Conservation (phyloP, 1,139 yeast genomes). For the Protomyces arabidopsidicola region DNA sequence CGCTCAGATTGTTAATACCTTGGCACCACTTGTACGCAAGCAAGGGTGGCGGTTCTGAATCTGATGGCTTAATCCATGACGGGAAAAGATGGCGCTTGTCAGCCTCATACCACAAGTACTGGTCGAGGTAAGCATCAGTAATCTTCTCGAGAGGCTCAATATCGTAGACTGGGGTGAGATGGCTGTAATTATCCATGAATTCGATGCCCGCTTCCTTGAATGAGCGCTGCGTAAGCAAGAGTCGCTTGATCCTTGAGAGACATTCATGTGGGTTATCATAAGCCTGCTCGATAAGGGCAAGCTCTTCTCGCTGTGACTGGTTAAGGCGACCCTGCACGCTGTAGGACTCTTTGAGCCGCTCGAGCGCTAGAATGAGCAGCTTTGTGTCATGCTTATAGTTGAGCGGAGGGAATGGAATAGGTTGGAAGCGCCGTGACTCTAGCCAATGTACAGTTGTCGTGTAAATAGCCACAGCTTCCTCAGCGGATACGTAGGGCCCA, state of each 20-base stretch:
- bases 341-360: conserved; percentile 76
- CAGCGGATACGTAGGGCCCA: conserved; percentile 83
- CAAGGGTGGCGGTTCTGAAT: conserved; percentile 87
- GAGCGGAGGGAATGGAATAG: conserved; percentile 90
- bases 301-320: conserved; percentile 82
- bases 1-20: conserved; percentile 74
- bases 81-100: conserved; percentile 86
- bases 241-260: conserved; percentile 74
- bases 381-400: conserved; percentile 93
- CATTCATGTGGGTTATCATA: conserved; percentile 96
- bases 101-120: conserved; percentile 93
- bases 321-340: conserved; percentile 80
- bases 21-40: conserved; percentile 93
- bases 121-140: conserved; percentile 94
- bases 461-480: conserved; percentile 82
- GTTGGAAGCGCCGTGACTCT: conserved; percentile 75
- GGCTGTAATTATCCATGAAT: conserved; percentile 88
- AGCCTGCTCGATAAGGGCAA: conserved; percentile 91
- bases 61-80: conserved; percentile 93
- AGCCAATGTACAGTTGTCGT: conserved; percentile 89
- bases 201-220: conserved; percentile 85
- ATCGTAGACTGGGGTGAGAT: conserved; percentile 76
- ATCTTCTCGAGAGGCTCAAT: conserved; percentile 91
- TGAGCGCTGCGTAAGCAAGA: conserved; percentile 78
- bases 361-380: conserved; percentile 79